Evolutionary conservation across 2,329 filamentous ascomycete genomes (phyloP).

Genomic region (Pyricularia sp.): DNA sequence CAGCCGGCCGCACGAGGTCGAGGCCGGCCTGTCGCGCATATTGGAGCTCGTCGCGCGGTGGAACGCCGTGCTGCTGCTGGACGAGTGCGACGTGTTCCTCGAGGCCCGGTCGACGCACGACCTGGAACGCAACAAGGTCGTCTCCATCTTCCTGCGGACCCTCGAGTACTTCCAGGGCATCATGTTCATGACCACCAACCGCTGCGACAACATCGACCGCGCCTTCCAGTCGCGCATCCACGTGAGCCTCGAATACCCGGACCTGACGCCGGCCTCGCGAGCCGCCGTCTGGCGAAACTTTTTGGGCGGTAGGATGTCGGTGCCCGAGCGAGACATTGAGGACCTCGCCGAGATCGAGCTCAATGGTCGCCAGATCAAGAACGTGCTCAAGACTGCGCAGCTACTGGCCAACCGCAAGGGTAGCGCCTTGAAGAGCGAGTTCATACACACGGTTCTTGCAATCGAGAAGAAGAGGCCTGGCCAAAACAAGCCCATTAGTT

Average conservation of each 20-base stretch:
- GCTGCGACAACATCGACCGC: conserved; percentile 28
- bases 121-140: conserved; percentile 26
- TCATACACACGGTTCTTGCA: conserved; percentile 16
- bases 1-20: conserved; percentile 49
- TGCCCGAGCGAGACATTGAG: conserved; percentile 20
- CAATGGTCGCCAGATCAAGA: conserved; percentile 23
- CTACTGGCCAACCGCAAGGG: conserved; percentile 19
- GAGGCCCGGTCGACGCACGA: conserved; percentile 13
- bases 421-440: conserved; percentile 17
- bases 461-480: conserved; percentile 11
- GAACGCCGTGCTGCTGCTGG: conserved; percentile 59
- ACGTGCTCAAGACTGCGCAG: conserved; percentile 22
- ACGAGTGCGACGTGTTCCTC: conserved; percentile 44
- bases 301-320: conserved; percentile 17
- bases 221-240: conserved; percentile 36
- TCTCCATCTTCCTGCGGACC: conserved; percentile 25
- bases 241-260: conserved; percentile 32
- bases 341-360: conserved; percentile 23
- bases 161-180: conserved; percentile 36
- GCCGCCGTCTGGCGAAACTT: conserved; percentile 26
- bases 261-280: conserved; percentile 20
- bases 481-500: neutral
- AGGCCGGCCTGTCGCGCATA: conserved; percentile 51
- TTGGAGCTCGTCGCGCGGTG: conserved; percentile 61
- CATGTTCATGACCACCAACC: conserved; percentile 36